These are phyloP conservation scores for Neonectria ditissima DNA, from an alignment of 2,329 filamentous ascomycete species.

Conservation along the genomic window DNA sequence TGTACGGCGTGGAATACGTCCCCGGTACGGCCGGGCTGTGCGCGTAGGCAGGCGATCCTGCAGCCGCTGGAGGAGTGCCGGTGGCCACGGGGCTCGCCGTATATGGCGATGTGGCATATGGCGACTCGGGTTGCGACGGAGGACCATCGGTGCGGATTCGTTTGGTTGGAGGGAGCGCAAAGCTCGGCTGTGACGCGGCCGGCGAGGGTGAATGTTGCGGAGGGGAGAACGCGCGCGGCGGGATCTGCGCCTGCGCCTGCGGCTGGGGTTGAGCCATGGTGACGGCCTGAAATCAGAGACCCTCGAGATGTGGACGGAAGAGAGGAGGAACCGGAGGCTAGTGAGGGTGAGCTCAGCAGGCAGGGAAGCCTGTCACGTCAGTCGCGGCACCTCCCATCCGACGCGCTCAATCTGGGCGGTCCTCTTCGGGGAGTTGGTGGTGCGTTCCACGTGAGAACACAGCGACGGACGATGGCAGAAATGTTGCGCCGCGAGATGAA, in stretches of 20 bases:
- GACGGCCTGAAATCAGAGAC: constrained; percentile 21
- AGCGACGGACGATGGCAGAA: constrained; percentile 25
- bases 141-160: constrained; percentile 70
- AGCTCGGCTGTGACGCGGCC: constrained; percentile 65
- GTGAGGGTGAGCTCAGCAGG: constrained; percentile 55
- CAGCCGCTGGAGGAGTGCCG: constrained; percentile 54
- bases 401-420: constrained; percentile 45
- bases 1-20: constrained; percentile 53
- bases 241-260: constrained; percentile 54
- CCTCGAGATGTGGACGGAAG: constrained; percentile 19
- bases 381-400: constrained; percentile 61
- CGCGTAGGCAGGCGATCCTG: constrained; percentile 52
- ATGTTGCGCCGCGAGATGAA: constrained; percentile 37
- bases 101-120: constrained; percentile 67
- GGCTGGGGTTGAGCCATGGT: constrained; percentile 71
- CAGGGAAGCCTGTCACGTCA: constrained; percentile 63
- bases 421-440: constrained; percentile 31
- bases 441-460: constrained; percentile 18
- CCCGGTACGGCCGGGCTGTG: constrained; percentile 49
- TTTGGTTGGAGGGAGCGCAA: constrained; percentile 76
- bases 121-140: constrained; percentile 74
- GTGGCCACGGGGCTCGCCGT: constrained; percentile 59
- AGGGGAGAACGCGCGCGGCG: constrained; percentile 71
- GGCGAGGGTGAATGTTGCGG: constrained; percentile 73
- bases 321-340: constrained; percentile 26